A percentile compares a stretch with the other conserved stretches of the same genome.
These are phyloP conservation scores for Fomitopsis betulina DNA, from an alignment of 1,284 basidiomycete genomes.

Conservation along the genomic window DNA sequence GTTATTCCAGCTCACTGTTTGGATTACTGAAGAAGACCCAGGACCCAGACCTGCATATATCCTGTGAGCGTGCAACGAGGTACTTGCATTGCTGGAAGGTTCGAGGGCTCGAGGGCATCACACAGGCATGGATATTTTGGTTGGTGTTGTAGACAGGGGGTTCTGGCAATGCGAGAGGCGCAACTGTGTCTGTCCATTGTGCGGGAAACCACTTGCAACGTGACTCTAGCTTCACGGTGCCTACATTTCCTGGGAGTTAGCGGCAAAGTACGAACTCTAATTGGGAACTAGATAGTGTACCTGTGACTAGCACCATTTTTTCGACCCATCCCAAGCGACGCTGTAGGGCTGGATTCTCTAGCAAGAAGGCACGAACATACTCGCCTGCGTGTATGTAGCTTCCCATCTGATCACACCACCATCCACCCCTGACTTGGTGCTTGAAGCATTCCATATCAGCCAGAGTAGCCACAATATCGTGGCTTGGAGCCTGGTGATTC, in stretches of 20 bases:
- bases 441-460: conserved; percentile 29
- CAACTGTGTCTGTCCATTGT: neutral
- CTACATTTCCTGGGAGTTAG: neutral
- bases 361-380: conserved; percentile 12
- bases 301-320: neutral
- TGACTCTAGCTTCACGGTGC: conserved; percentile 1
- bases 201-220: neutral
- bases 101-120: neutral
- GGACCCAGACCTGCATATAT: conserved; percentile 12
- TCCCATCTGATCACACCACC: conserved; percentile 4
- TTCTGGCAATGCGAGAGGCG: neutral
- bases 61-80: conserved; percentile 9
- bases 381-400: neutral
- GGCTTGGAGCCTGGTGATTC: conserved; percentile 38
- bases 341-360: conserved; percentile 11
- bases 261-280: neutral
- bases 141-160: no score
- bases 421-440: conserved; percentile 14
- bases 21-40: conserved; percentile 14
- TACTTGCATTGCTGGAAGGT: conserved; percentile 6
- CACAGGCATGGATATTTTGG: no score
- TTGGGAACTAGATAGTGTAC: neutral
- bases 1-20: no score
- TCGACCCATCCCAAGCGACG: conserved; percentile 16
- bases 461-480: conserved; percentile 34